Conservation (phyloP, 495 filamentous ascomycete genomes). For the Daldinia childiae region DNA sequence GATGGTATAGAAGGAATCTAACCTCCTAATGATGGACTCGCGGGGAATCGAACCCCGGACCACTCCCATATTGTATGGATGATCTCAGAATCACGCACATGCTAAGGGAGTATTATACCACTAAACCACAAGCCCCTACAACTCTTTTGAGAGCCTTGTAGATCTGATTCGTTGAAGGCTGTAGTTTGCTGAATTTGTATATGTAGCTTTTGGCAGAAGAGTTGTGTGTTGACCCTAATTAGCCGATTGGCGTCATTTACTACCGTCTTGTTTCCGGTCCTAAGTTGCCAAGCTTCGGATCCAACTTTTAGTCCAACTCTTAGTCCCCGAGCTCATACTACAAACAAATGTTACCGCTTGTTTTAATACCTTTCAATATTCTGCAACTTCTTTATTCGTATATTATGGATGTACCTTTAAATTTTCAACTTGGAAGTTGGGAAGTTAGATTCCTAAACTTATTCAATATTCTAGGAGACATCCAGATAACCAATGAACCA, state of each 20-base stretch:
- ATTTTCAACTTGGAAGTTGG: too few relatives aligned
- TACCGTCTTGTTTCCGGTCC: neutral
- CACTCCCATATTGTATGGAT: conserved; percentile 44
- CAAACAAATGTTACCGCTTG: too few relatives aligned
- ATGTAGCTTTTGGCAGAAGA: neutral
- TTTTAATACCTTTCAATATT: too few relatives aligned
- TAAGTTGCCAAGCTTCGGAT: neutral
- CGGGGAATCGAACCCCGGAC: conserved; percentile 66
- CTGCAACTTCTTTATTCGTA: too few relatives aligned
- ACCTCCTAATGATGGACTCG: conserved; percentile 47
- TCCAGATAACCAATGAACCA: too few relatives aligned
- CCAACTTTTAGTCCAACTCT: neutral
- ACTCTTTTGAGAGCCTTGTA: neutral
- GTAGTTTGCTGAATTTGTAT: neutral
- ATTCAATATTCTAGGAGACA: too few relatives aligned
- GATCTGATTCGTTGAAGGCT: conserved; percentile 29
- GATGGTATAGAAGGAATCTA: conserved; percentile 41
- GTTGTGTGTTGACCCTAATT: conserved; percentile 10
- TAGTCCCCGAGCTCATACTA: too few relatives aligned
- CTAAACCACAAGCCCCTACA: conserved; percentile 40
- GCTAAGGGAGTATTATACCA: conserved; percentile 46
- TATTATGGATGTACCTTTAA: too few relatives aligned
- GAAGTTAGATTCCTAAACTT: too few relatives aligned
- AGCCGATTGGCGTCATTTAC: conserved; percentile 14
- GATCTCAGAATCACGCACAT: conserved; percentile 16